Conservation (phyloP, 345 rosid genomes). For the Euphorbia lathyris region DNA sequence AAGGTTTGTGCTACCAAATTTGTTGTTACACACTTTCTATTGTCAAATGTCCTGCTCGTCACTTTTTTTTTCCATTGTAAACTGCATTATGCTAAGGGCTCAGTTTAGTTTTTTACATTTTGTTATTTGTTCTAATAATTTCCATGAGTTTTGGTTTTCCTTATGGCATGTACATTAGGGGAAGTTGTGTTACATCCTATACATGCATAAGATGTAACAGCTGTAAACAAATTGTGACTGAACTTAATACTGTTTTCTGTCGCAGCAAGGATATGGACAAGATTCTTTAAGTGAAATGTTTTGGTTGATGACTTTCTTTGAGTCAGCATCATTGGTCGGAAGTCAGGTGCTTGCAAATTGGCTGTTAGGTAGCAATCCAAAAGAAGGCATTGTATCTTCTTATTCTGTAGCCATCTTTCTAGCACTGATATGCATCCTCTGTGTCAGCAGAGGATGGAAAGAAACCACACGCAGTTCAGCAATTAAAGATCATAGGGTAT, state of each 20-base stretch:
- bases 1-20: slow-evolving; percentile 46
- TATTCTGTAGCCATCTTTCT: slow-evolving; percentile 40
- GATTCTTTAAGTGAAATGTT: slow-evolving; percentile 74
- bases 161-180: background rate
- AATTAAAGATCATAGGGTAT: slow-evolving; percentile 40
- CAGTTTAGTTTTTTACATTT: background rate
- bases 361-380: slow-evolving; percentile 43
- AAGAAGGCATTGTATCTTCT: slow-evolving; percentile 46
- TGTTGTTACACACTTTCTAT: background rate
- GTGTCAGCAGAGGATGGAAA: slow-evolving; percentile 47
- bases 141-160: background rate
- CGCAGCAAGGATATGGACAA: slow-evolving; percentile 81
- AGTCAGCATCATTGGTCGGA: slow-evolving; percentile 68
- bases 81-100: background rate
- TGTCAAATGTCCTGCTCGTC: background rate
- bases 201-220: background rate
- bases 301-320: slow-evolving; percentile 86
- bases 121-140: background rate
- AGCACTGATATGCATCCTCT: slow-evolving; percentile 48
- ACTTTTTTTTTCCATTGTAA: background rate
- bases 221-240: slow-evolving; percentile 3
- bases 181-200: background rate
- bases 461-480: slow-evolving; percentile 39
- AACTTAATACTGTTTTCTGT: slow-evolving; percentile 12
- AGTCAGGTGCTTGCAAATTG: slow-evolving; percentile 77